phyloP scores from a whole-genome alignment of 345 rosid species.

The Conringia planisiliqua region DNA sequence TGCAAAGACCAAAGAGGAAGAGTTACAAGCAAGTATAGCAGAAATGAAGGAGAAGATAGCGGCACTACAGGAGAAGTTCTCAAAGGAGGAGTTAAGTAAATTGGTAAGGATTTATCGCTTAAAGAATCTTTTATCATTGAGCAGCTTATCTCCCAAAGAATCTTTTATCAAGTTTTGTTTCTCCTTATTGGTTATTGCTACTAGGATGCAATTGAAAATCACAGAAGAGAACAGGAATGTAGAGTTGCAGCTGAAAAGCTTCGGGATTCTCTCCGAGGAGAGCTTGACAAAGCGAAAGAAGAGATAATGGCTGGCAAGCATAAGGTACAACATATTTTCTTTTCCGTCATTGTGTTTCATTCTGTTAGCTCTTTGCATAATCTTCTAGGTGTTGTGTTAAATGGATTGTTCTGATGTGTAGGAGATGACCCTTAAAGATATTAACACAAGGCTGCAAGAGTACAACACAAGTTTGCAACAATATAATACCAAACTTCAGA shows the following conservation, averaged over 20 bases:
- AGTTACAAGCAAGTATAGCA: constrained; percentile 34
- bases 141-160: neutral
- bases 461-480: constrained; percentile 81
- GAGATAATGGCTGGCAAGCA: constrained; percentile 64
- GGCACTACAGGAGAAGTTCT: constrained; percentile 48
- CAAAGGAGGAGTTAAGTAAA: constrained; percentile 64
- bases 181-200: constrained; percentile 6
- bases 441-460: constrained; percentile 74
- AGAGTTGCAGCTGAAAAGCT: constrained; percentile 58
- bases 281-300: constrained; percentile 60
- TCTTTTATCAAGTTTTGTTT: neutral
- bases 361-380: neutral
- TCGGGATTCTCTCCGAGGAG: constrained; percentile 57
- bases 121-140: neutral
- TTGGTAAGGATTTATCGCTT: constrained; percentile 41
- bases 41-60: constrained; percentile 48
- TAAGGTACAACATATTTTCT: constrained; percentile 42
- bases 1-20: constrained; percentile 55
- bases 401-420: constrained; percentile 25
- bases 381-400: neutral
- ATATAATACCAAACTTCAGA: constrained; percentile 71
- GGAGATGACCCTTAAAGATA: constrained; percentile 65
- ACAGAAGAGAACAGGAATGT: constrained; percentile 59
- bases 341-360: neutral
- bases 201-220: constrained; percentile 65